Percentiles rank a stretch among this genome's conserved stretches.
Conservation (phyloP, 2,329 filamentous ascomycete species). For the Botrytis paeoniae region DNA sequence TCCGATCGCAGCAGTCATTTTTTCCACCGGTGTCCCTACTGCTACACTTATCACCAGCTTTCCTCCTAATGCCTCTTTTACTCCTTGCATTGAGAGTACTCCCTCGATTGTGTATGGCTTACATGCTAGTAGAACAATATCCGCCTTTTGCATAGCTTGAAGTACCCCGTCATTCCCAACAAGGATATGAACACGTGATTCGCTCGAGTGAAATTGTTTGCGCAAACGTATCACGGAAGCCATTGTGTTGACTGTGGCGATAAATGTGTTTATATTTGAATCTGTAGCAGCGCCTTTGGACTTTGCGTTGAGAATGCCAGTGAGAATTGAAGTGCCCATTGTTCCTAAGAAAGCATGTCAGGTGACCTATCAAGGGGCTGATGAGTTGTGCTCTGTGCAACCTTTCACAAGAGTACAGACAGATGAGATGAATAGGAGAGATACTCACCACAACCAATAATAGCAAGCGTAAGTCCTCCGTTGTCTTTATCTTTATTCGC, state of each 20-base stretch:
- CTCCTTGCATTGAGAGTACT: conserved; percentile 65
- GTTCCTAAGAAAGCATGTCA: conserved; percentile 24
- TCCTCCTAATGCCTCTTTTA: conserved; percentile 68
- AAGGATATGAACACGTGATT: conserved; percentile 33
- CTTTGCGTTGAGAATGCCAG: conserved; percentile 30
- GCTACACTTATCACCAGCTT: conserved; percentile 83
- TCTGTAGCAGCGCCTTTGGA: conserved; percentile 15
- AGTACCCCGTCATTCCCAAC: conserved; percentile 56
- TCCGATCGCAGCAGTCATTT: conserved; percentile 59
- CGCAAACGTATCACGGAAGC: conserved; percentile 39
- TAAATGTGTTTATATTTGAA: conserved; percentile 36
- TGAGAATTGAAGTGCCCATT: conserved; percentile 34
- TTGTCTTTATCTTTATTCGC: not conserved
- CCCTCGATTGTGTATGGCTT: conserved; percentile 73
- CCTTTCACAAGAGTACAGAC: not conserved
- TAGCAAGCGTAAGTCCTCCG: conserved; percentile 10
- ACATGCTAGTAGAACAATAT: conserved; percentile 76
- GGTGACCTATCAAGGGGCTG: not conserved
- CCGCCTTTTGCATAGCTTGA: conserved; percentile 61
- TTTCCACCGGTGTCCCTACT: conserved; percentile 68
- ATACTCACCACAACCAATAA: conserved; percentile 13
- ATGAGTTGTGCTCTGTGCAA: not conserved
- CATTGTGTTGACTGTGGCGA: conserved; percentile 44
- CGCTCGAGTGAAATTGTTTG: conserved; percentile 37
- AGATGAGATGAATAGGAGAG: not conserved